A percentile compares a stretch with the other conserved stretches of the same genome.
phyloP scores from a whole-genome alignment of 2,329 filamentous ascomycete species.

The Alternaria sp. region DNA sequence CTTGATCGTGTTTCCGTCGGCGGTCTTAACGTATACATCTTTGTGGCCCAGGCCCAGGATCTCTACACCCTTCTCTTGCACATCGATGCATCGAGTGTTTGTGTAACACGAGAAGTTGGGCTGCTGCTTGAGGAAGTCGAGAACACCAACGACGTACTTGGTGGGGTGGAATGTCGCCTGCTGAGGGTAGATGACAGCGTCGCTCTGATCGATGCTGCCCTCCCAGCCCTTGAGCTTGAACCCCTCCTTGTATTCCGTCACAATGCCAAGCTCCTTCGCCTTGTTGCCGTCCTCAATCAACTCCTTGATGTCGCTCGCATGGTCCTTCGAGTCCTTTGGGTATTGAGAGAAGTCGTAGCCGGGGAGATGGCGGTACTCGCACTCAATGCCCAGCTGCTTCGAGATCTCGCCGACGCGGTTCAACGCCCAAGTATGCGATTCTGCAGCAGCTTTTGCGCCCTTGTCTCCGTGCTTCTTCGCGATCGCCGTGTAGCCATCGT shows the following conservation, averaged over 20 bases:
- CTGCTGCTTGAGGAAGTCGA: slow-evolving; percentile 61
- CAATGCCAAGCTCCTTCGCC: slow-evolving; percentile 56
- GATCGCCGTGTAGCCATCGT: slow-evolving; percentile 62
- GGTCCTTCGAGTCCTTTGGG: slow-evolving; percentile 51
- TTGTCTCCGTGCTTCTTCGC: slow-evolving; percentile 61
- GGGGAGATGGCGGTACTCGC: slow-evolving; percentile 62
- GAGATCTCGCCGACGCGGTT: slow-evolving; percentile 61
- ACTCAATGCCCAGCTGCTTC: slow-evolving; percentile 61
- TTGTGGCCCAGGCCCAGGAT: slow-evolving; percentile 57
- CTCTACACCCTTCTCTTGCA: slow-evolving; percentile 60
- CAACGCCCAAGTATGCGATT: slow-evolving; percentile 64
- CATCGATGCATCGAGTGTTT: slow-evolving; percentile 58
- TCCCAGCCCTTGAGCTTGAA: slow-evolving; percentile 62
- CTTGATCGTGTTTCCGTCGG: slow-evolving; percentile 57
- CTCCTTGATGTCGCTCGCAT: slow-evolving; percentile 57
- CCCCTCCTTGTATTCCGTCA: slow-evolving; percentile 54
- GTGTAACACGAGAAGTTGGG: slow-evolving; percentile 64
- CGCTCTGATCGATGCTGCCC: slow-evolving; percentile 60
- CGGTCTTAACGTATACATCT: slow-evolving; percentile 58
- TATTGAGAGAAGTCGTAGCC: slow-evolving; percentile 63
- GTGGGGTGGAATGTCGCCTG: slow-evolving; percentile 67
- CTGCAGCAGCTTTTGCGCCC: slow-evolving; percentile 59
- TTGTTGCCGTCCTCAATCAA: slow-evolving; percentile 58
- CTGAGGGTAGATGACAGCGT: slow-evolving; percentile 56
- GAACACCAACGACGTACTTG: slow-evolving; percentile 62